phyloP scores from a whole-genome alignment of 1,284 basidiomycete genomes.

The Cutaneotrichosporon cavernicola region DNA sequence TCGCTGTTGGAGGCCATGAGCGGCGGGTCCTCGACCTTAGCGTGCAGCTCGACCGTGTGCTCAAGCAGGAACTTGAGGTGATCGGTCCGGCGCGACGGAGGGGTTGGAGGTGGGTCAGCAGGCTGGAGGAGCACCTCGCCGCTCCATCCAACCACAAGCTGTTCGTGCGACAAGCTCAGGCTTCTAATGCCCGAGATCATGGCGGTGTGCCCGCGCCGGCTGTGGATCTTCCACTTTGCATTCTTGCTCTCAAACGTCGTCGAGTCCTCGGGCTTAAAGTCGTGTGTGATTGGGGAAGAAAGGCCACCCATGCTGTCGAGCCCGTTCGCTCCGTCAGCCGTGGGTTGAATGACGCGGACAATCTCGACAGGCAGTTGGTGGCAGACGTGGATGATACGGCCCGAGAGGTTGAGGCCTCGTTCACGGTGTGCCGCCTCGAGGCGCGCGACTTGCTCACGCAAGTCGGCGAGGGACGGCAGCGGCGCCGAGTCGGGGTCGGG shows the following conservation, averaged over 20 bases:
- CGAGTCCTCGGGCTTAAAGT: slow-evolving; percentile 50
- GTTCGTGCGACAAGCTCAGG: slow-evolving; percentile 76
- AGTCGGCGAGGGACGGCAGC: slow-evolving; percentile 47
- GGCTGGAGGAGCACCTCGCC: slow-evolving; percentile 67
- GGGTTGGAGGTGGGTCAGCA: slow-evolving; percentile 17
- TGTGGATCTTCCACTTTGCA: slow-evolving; percentile 69
- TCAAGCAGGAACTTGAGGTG: slow-evolving; percentile 23
- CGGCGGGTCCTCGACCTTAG: slow-evolving; percentile 27
- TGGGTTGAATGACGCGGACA: slow-evolving; percentile 32
- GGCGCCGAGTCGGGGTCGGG: slow-evolving; percentile 49
- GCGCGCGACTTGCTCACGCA: slow-evolving; percentile 54
- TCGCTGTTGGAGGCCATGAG: slow-evolving; percentile 57
- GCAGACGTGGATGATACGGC: slow-evolving; percentile 81
- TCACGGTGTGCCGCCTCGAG: slow-evolving; percentile 70
- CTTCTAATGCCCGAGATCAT: slow-evolving; percentile 92
- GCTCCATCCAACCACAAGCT: slow-evolving; percentile 90
- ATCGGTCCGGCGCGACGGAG: slow-evolving; percentile 1
- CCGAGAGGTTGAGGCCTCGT: slow-evolving; percentile 69
- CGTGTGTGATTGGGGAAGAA: slow-evolving; percentile 48
- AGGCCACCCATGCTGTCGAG: slow-evolving; percentile 22
- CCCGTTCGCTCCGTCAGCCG: slow-evolving; percentile 21
- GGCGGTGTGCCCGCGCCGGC: slow-evolving; percentile 86
- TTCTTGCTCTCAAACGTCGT: slow-evolving; percentile 38
- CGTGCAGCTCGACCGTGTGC: slow-evolving; percentile 30
- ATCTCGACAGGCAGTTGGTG: slow-evolving; percentile 54